A percentile compares a stretch with the other conserved stretches of the same genome.
These are phyloP conservation scores for Zychaea mexicana DNA, from an alignment of 371 early-diverging fungal species.

Conservation along the genomic window DNA sequence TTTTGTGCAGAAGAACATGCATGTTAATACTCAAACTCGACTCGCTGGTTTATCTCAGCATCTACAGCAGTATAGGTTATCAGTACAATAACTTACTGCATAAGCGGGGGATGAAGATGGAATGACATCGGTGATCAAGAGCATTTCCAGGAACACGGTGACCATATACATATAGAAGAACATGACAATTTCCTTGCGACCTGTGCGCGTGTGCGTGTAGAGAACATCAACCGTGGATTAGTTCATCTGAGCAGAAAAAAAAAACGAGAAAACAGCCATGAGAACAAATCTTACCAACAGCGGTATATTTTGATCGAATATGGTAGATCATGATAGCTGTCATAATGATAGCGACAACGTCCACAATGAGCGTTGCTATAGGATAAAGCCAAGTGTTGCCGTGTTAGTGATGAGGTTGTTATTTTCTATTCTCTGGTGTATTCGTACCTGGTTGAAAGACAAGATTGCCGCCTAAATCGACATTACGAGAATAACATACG, in stretches of 20 bases:
- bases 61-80: no score
- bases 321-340: conserved; percentile 96
- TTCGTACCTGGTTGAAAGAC: conserved; percentile 88
- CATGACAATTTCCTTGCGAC: conserved; percentile 96
- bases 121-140: conserved; percentile 88
- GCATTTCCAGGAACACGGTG: conserved; percentile 82
- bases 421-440: no score
- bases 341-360: conserved; percentile 93
- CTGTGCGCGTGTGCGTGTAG: conserved; percentile 31
- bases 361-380: conserved; percentile 81
- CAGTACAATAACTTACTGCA: conserved; percentile 70
- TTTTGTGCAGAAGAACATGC: not conserved
- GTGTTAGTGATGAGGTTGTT: not conserved
- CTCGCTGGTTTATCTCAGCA: no score
- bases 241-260: no score
- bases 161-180: conserved; percentile 95
- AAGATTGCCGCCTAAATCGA: conserved; percentile 75
- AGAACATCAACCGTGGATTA: not conserved
- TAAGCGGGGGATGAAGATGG: conserved; percentile 80
- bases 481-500: conserved; percentile 91
- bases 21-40: not conserved
- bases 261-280: no score
- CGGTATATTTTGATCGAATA: conserved; percentile 95
- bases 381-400: not conserved
- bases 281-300: conserved; percentile 94